phyloP scores from a whole-genome alignment of 495 filamentous ascomycete species.

The Aspergillus bridgeri region DNA sequence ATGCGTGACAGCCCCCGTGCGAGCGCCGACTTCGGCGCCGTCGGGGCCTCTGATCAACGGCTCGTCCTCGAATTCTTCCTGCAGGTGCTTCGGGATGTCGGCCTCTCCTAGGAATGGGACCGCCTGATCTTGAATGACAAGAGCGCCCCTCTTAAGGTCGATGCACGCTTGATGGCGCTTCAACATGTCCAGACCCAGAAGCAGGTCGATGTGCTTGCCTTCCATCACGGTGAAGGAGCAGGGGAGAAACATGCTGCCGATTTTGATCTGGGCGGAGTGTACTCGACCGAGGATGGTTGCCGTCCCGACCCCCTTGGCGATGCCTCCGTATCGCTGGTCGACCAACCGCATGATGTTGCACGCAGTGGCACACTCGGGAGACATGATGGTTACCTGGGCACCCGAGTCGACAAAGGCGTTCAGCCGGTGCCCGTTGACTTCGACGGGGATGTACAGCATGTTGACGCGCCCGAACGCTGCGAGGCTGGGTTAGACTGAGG shows the following conservation, averaged over 20 bases:
- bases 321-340: slow-evolving; percentile 84
- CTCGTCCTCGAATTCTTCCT: slow-evolving; percentile 70
- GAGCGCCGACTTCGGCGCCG: slow-evolving; percentile 78
- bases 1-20: slow-evolving; percentile 75
- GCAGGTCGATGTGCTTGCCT: slow-evolving; percentile 92
- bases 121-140: slow-evolving; percentile 83
- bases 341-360: slow-evolving; percentile 98
- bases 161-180: slow-evolving; percentile 91
- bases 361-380: slow-evolving; percentile 79
- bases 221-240: slow-evolving; percentile 99
- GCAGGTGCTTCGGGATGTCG: slow-evolving; percentile 78
- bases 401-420: slow-evolving; percentile 98
- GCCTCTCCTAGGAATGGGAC: slow-evolving; percentile 88
- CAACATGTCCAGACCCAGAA: slow-evolving; percentile 94
- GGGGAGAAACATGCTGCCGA: slow-evolving; percentile 80
- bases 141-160: slow-evolving; percentile 72
- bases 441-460: slow-evolving; percentile 94
- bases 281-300: slow-evolving; percentile 93
- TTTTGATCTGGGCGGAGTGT: slow-evolving; percentile 88
- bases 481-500: slow-evolving; percentile 19
- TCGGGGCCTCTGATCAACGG: slow-evolving; percentile 81
- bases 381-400: slow-evolving; percentile 98
- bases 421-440: slow-evolving; percentile 86
- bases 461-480: slow-evolving; percentile 88
- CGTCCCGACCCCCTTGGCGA: slow-evolving; percentile 89